Evolutionary conservation across 2,329 filamentous ascomycete species (phyloP).

Genomic region (Hypoxylon sp.): DNA sequence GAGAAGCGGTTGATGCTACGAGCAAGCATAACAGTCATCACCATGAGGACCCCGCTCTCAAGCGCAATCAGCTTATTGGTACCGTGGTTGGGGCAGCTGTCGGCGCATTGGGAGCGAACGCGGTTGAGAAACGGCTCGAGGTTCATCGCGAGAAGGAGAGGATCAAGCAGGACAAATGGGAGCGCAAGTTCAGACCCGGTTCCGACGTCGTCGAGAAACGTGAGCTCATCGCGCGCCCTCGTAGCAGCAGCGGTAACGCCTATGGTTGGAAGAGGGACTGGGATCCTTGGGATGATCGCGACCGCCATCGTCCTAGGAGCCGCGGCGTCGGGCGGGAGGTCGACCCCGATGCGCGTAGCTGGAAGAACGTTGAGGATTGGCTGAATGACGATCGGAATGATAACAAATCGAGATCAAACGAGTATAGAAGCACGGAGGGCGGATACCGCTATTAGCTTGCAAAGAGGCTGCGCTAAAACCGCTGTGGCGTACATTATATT

Average conservation of each 20-base stretch:
- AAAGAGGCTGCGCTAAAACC: conserved; percentile 3
- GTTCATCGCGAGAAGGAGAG: conserved; percentile 47
- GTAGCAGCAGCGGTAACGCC: conserved; percentile 31
- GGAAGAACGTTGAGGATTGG: conserved; percentile 54
- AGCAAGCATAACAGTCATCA: conserved; percentile 47
- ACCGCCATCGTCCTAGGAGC: conserved; percentile 28
- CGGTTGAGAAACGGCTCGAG: conserved; percentile 52
- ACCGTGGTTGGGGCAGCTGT: conserved; percentile 68
- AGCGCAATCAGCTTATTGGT: conserved; percentile 58
- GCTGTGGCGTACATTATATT: conserved; percentile 1
- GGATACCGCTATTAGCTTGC: conserved; percentile 43
- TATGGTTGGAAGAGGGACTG: conserved; percentile 37
- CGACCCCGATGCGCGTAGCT: conserved; percentile 51
- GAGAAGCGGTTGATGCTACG: conserved; percentile 62
- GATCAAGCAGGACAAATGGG: conserved; percentile 47
- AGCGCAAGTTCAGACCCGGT: conserved; percentile 43
- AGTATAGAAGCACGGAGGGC: conserved; percentile 30
- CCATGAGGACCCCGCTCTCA: conserved; percentile 49
- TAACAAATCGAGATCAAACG: conserved; percentile 31
- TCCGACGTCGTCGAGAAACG: conserved; percentile 43
- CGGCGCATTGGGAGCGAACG: conserved; percentile 66
- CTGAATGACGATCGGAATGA: conserved; percentile 46
- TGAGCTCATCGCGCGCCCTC: conserved; percentile 45
- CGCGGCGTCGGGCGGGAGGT: conserved; percentile 48
- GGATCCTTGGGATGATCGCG: conserved; percentile 37